Evolutionary conservation across 352 stramenopile genomes (phyloP), one percentile per base, ranked within the genome.

Genomic region (Elongisporangium undulatum): DNA sequence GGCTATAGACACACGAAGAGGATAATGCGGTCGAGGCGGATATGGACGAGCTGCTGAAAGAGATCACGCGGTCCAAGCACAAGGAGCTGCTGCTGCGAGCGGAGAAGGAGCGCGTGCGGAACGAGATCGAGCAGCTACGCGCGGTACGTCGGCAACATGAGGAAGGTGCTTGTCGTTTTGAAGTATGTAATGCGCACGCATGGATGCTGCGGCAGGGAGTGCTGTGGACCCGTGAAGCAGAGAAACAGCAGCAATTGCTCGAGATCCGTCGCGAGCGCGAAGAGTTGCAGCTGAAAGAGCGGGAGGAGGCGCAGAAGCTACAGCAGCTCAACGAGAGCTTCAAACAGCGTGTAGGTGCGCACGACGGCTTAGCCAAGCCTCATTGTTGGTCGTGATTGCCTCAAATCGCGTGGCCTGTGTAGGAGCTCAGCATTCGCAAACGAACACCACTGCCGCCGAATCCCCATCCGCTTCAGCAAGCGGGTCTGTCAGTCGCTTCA

Each of bases 41-140:
- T 23, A 77, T 91, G 21, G 81, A 89, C 49, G 65, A 56, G 63
- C 66, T 91, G 57, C 67, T 91, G 50, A 64, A 60, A 39, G 61
- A 89, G 64, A 73, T 91, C 59, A 66, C 71, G 16, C 56, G 51
- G 24, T 65, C 75, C 21, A 91, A 91, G 59, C 75, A 85, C 45
- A 77, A 72, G 60, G 81, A 91, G 54, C 72, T 89, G 55, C 64
- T 69, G n/a, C 61, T 89, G n/a, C 74, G 71, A 17, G 77, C 64
- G 13, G 81, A 91, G 72, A 89, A 88, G 58, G 79, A 85, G 67
- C 79, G 75, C 38, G 67, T 91, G 48, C 79, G 79, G 20, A 63
- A 65, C 52, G 79, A 87, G 41, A 68, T 89, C 8, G 67, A 71
- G 51, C 60, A 79, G 34, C 53, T 87, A 20, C 69, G 75, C 9